Evolutionary conservation across 2,329 filamentous ascomycete species (phyloP).

Genomic region (Pseudocercospora eumusae): DNA sequence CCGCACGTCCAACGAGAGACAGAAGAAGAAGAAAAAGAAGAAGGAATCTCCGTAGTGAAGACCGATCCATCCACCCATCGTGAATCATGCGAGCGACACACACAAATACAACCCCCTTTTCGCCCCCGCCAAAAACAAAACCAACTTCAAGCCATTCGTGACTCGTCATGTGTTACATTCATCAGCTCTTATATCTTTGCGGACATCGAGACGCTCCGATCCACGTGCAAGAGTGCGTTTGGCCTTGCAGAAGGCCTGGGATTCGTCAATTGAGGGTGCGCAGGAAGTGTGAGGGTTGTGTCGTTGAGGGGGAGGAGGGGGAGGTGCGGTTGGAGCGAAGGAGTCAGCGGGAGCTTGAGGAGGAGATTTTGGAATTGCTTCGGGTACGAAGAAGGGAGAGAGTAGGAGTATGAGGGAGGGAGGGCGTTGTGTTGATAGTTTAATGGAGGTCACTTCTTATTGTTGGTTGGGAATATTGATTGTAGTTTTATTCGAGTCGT

Average conservation of each 20-base stretch:
- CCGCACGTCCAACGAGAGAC: not conserved
- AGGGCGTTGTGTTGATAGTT: not conserved
- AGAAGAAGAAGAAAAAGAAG: too few relatives aligned
- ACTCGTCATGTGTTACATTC: not conserved
- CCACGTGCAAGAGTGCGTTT: not conserved
- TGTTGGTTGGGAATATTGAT: too few relatives aligned
- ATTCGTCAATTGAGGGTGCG: not conserved
- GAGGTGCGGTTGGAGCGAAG: not conserved
- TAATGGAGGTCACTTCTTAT: not conserved
- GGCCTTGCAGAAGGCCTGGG: not conserved
- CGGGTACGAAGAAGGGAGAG: not conserved
- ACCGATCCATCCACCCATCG: not conserved
- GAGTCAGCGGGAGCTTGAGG: not conserved
- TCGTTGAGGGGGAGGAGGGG: not conserved
- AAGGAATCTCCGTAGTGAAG: not conserved
- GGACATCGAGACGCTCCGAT: not conserved
- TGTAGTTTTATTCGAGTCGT: too few relatives aligned
- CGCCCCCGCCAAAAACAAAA: too few relatives aligned
- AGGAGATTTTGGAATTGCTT: not conserved
- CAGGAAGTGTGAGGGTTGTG: not conserved
- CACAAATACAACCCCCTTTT: not conserved
- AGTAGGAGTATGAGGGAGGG: not conserved
- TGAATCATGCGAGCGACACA: not conserved
- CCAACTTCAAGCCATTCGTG: not conserved
- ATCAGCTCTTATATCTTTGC: not conserved